These are phyloP conservation scores for Sporothrix schenckii DNA, from an alignment of 2,329 filamentous ascomycete species.

Conservation along the genomic window DNA sequence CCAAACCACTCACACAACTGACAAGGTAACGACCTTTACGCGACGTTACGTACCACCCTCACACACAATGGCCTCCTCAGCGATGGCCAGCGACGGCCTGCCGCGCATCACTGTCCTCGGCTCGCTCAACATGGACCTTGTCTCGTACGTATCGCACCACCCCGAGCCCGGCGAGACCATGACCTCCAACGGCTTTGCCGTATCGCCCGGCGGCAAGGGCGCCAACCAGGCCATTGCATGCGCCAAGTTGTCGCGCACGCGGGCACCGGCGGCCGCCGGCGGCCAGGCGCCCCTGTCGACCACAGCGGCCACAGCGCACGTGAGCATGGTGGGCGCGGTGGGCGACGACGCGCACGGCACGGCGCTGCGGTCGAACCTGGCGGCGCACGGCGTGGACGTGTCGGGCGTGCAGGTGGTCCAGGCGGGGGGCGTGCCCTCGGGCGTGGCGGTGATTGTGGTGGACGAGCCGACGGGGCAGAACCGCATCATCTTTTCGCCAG, in stretches of 20 bases:
- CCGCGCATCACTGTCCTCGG: conserved; percentile 78
- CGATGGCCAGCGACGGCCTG: conserved; percentile 23
- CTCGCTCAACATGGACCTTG: conserved; percentile 92
- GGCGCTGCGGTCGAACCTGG: conserved; percentile 61
- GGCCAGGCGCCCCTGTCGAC: conserved; percentile 36
- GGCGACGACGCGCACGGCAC: conserved; percentile 69
- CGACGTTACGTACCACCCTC: neutral
- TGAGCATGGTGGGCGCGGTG: conserved; percentile 75
- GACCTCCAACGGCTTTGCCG: conserved; percentile 74
- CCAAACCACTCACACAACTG: neutral
- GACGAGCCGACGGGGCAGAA: conserved; percentile 74
- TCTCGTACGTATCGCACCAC: conserved; percentile 82
- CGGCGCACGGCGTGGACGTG: conserved; percentile 64
- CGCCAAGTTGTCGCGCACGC: conserved; percentile 72
- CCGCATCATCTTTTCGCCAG: conserved; percentile 72
- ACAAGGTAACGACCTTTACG: too few species aligned
- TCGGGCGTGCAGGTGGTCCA: conserved; percentile 51
- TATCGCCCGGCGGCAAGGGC: conserved; percentile 87
- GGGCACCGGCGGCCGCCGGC: conserved; percentile 44
- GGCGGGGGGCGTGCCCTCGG: conserved; percentile 59
- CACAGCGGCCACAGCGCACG: conserved; percentile 42
- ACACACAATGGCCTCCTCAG: neutral
- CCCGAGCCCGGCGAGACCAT: conserved; percentile 86
- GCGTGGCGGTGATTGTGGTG: conserved; percentile 75
- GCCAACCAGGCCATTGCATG: conserved; percentile 94